Base-by-base conservation (phyloP, 768 basidiomycete species). In the Leccinum arenicola region DNA sequence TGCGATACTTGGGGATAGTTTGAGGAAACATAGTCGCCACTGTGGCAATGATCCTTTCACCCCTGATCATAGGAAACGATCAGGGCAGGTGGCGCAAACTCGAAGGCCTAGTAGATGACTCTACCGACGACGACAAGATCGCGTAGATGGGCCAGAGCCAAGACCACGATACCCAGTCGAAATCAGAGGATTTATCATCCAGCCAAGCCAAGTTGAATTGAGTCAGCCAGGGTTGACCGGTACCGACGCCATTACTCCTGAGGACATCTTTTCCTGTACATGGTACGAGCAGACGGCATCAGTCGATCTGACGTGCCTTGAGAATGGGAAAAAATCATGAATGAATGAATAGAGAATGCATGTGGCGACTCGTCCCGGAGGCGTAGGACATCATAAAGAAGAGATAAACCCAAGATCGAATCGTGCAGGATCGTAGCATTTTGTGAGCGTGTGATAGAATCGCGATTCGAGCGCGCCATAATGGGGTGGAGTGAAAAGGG, bases 341-440 rank as follows among this genome's bases (percentile, higher is more conserved):
- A 38, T 11, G 38, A 38, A 10, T 27, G 14, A 50, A 50, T 49
- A 15, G 14, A 25, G 11, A 8, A 15, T 25, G 23, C 48, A 27
- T 2, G 6, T 19, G 45, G 21, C 1, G 17, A 12, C 11, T 45
- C 25, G 52, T 29, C 52, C 45, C 35, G 47, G 17, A 57, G 2
- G 10, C 23, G 23, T 21, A 49, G 25, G 35, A 57, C 54, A 27
- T 49, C 54, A 33, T 10, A 50, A 14, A 6, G 29, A 50, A 9
- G 19, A 43, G 23, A 25, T 23, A n/a, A 35, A 33, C 19, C 25
- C 21, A 6, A 49, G 21, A 33, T 31, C 36, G 10, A 45, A 35
- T 45, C 14, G 17, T 57, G 23, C 58, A 59, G 58, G 49, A 55
- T 45, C 21, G 48, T 50, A 7, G 36, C 19, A 27, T 40, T 50